Conservation (phyloP, 169 alveolate genomes). For the Theileria parva region DNA sequence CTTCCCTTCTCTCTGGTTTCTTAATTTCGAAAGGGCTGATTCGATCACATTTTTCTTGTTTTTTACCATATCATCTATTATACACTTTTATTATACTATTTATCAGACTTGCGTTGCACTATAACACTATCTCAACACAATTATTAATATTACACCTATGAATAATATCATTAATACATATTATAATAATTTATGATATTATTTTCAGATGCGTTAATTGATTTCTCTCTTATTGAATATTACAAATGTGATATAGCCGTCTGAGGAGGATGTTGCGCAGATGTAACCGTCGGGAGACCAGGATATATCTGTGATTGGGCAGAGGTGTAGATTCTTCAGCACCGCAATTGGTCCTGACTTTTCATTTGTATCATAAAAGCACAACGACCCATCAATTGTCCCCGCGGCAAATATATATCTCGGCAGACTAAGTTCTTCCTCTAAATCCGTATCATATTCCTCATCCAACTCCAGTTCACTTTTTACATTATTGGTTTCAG, state of each 20-base stretch:
- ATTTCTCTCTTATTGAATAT: conserved; percentile 61
- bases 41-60: conserved; percentile 20
- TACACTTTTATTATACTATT: neutral
- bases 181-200: neutral
- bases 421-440: conserved; percentile 71
- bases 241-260: conserved; percentile 86
- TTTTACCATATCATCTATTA: neutral
- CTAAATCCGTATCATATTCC: conserved; percentile 70
- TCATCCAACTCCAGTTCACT: conserved; percentile 19
- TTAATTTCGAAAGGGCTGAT: conserved; percentile 60
- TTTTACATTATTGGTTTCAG: neutral
- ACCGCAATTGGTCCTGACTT: conserved; percentile 86
- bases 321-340: conserved; percentile 88
- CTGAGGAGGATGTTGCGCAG: conserved; percentile 89
- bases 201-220: conserved; percentile 3
- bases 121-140: neutral
- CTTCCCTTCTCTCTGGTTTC: conserved; percentile 64
- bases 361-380: conserved; percentile 84
- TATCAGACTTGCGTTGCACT: neutral
- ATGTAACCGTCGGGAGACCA: conserved; percentile 90
- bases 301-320: conserved; percentile 90
- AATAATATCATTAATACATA: no score
- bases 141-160: neutral
- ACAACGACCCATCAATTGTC: conserved; percentile 84
- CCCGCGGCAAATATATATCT: conserved; percentile 81